Evolutionary conservation across 78 protist species (phyloP).

Genomic region (Chrysochromulina tobinii): DNA sequence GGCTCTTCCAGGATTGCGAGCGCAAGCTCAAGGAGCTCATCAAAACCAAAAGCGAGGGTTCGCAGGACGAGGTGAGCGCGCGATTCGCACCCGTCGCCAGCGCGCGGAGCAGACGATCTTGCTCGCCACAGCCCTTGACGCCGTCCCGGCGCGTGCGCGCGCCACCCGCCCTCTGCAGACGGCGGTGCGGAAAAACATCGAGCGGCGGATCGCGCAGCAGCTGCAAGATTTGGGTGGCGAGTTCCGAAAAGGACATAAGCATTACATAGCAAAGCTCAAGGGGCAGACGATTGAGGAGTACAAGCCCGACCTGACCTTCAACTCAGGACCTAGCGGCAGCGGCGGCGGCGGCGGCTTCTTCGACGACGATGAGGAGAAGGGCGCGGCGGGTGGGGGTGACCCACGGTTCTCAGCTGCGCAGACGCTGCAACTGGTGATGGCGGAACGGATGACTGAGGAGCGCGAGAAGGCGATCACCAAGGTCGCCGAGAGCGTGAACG

Average conservation of each 20-base stretch:
- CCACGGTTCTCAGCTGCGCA: background rate
- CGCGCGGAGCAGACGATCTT: no score
- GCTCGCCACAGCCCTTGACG: no score
- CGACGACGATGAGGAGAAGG: background rate
- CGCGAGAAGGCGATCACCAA: background rate
- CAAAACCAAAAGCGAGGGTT: background rate
- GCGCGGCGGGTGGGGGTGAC: background rate
- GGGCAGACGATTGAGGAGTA: background rate
- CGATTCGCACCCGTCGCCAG: no score
- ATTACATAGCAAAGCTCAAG: background rate
- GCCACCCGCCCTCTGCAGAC: no score
- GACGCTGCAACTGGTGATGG: background rate
- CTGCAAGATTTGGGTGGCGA: background rate
- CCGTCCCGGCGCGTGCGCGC: no score
- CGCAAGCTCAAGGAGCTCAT: background rate
- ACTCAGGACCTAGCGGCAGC: background rate
- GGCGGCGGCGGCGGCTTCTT: background rate
- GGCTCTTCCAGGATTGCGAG: background rate
- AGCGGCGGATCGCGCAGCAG: background rate
- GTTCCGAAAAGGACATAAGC: background rate
- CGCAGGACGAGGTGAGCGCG: no score
- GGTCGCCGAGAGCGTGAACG: background rate
- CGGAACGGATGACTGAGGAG: background rate
- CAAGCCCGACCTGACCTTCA: background rate
- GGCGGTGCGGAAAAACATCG: background rate